phyloP scores from a whole-genome alignment of 2,329 filamentous ascomycete genomes.

The Cladosporium sp. region DNA sequence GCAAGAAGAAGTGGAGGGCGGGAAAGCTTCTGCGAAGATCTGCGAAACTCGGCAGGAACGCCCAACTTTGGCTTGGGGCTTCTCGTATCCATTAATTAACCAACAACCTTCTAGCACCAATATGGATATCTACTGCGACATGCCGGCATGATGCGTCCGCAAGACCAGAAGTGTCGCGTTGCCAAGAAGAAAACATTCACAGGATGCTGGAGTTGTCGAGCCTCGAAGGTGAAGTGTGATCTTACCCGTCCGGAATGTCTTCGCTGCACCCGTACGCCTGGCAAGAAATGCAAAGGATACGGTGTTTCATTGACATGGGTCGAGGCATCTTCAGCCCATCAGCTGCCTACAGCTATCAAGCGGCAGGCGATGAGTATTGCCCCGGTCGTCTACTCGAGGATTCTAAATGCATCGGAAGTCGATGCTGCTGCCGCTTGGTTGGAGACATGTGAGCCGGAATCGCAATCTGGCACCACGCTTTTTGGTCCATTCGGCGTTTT shows the following conservation, averaged over 20 bases:
- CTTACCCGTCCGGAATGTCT: not conserved
- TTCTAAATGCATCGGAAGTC: not conserved
- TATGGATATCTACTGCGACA: not conserved
- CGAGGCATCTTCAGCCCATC: not conserved
- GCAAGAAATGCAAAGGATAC: constrained; percentile 2
- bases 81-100: not conserved
- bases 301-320: not conserved
- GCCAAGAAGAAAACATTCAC: not conserved
- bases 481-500: not conserved
- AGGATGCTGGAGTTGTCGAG: constrained; percentile 1
- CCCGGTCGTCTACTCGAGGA: not conserved
- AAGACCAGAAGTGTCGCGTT: constrained; percentile 2
- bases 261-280: not conserved
- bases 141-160: not conserved
- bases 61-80: not conserved
- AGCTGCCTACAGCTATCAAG: not conserved
- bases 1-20: not conserved
- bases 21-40: not conserved
- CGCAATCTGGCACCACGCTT: not conserved
- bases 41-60: not conserved
- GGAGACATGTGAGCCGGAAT: not conserved
- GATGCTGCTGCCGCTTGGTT: not conserved
- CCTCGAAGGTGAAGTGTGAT: constrained; percentile 3
- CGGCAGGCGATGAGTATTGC: not conserved
- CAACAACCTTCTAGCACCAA: not conserved